Base-by-base conservation (phyloP, 305 asterid genomes). In the Fraxinus sp. region DNA sequence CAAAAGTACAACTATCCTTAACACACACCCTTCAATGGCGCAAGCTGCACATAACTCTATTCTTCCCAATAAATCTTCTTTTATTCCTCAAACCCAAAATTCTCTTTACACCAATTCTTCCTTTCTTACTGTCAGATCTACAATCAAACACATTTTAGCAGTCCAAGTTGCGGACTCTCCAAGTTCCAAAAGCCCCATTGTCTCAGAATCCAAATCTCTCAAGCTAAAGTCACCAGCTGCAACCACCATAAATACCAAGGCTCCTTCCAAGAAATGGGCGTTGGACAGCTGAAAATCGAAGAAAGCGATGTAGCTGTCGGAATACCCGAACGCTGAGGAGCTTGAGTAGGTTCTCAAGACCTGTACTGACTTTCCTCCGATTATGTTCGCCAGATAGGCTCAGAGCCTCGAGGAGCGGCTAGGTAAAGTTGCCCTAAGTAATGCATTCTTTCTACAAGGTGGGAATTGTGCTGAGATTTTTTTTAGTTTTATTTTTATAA, bases 401-500 rank as follows among this genome's bases (percentile, higher is more conserved):
- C 80, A 95, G 62, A 88, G 81, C 83, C 90, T 93, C 68, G 96
- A 93, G 86, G 96, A 93, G 52, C 80, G 87, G 3, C 89, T 92
- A 9, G 97, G 81, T 1, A 92, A 93, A 79, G 96, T 96, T 11
- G 95, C 96, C 24, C 77, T 87, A 92, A 96, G 97, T 0, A 87
- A 91, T 20, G 97, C 97, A 0, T 93, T 93, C 52, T 86, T 93
- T 79, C 87, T 93, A 11, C 97, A 91, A 79, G 97, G 96, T 1
- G 97, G 97, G 30, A 97, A 93, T 87, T 93, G 95, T 57, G 97
- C 97, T 1, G 97, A 91, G 91, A 93, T 97, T 84, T 92, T 92
- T 71, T 41, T 41, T 2, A 41, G 49, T 41, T 41, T 41, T 10
- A 10, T 41, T 41, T 2, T 41, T 41, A 2, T 41, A 10, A 41